Evolutionary conservation across 805 yeast species (phyloP), one percentile per base, ranked within the genome.

Genomic region (Starmera dryadoides): DNA sequence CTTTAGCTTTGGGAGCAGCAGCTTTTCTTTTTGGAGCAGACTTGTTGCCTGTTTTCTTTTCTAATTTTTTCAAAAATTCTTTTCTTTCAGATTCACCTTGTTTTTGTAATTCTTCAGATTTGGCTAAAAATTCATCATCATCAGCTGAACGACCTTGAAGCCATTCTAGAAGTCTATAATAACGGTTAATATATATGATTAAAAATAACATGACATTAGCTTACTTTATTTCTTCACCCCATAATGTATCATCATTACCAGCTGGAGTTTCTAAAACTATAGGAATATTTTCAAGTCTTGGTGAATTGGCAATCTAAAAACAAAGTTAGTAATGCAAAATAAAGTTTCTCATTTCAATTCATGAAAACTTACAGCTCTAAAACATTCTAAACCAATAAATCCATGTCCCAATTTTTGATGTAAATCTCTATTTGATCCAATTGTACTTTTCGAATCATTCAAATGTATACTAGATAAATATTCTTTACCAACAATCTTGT

Each of bases 391-490:
- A 0, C 96, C 96, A 34, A 93, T 55, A 52, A 86, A 93, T 0
- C 98, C 98, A 47, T 76, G 69, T 1, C 98, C 98, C 30, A 93
- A 62, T 43, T 79, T 77, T 56, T 93, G 95, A 58, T 93, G 98
- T 39, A 91, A 71, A 59, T 93, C 98, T 45, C 95, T 72, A 51
- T 86, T 86, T 19, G 95, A 88, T 2, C 82, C 93, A 33, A 86
- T 59, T 3, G 98, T 98, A 4, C 95, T 94, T 63, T 91, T 89
- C 7, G 98, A 91, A 57, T 93, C 98, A 56, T 93, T 93, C 41
- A 93, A 63, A 63, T 93, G 98, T 36, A 93, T 73, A 1, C 94
- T 89, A 19, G 79, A 62, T 35, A 93, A 63, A 56, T 84, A 87
- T 46, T 86, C 62, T 52, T 73, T 66, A 0, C 98, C 98, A 16